Percentiles rank a stretch among this genome's conserved stretches.
These are phyloP conservation scores for Apiospora sp. DNA, from an alignment of 2,329 filamentous ascomycete genomes.

Conservation along the genomic window DNA sequence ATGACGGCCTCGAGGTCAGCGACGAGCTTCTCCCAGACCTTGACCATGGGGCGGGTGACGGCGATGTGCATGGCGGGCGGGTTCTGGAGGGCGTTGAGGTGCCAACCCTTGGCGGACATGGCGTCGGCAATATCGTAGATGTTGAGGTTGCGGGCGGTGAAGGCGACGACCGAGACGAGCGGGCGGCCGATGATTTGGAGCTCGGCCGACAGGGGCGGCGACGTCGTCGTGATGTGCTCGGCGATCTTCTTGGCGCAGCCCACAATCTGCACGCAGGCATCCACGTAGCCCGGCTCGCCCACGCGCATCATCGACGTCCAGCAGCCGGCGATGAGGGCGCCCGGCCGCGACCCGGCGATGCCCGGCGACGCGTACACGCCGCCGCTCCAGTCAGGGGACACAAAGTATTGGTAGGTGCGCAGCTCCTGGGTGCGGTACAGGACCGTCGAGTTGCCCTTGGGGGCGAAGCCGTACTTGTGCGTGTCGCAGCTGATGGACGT, in stretches of 20 bases:
- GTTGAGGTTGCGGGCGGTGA: conserved; percentile 82
- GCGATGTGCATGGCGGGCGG: conserved; percentile 94
- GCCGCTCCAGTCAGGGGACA: conserved; percentile 92
- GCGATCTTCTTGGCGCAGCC: conserved; percentile 85
- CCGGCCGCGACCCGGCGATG: conserved; percentile 89
- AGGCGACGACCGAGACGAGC: conserved; percentile 89
- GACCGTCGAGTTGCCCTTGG: conserved; percentile 94
- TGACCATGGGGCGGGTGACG: conserved; percentile 85
- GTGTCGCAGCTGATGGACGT: conserved; percentile 97
- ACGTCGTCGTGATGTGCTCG: conserved; percentile 72
- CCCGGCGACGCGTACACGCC: conserved; percentile 95
- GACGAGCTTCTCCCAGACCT: conserved; percentile 81
- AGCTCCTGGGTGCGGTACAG: conserved; percentile 84
- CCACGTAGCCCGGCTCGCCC: conserved; percentile 87
- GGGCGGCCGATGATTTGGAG: conserved; percentile 85
- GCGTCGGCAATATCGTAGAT: conserved; percentile 94
- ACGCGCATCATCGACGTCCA: conserved; percentile 92
- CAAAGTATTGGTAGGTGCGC: conserved; percentile 93
- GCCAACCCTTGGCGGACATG: conserved; percentile 88
- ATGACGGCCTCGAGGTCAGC: conserved; percentile 73
- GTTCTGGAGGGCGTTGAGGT: conserved; percentile 91
- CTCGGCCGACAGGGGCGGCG: conserved; percentile 73
- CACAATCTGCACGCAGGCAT: conserved; percentile 87
- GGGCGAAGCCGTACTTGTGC: conserved; percentile 98
- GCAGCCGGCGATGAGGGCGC: conserved; percentile 92